Evolutionary conservation across 495 filamentous ascomycete species (phyloP).

Genomic region (Cercophora samala): DNA sequence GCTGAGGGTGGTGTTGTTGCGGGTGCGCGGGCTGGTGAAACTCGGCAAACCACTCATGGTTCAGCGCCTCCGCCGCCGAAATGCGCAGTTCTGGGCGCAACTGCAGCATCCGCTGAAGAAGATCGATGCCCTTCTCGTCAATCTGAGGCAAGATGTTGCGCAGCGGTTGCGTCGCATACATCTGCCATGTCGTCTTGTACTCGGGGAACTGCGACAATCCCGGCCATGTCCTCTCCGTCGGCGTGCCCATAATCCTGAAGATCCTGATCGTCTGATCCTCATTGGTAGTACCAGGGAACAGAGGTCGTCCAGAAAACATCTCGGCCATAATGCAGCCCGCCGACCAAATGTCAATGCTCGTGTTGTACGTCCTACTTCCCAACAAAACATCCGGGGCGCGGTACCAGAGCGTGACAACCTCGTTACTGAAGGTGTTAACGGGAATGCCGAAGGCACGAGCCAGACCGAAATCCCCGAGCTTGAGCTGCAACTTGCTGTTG

Average conservation of each 20-base stretch:
- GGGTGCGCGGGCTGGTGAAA: slow-evolving; percentile 39
- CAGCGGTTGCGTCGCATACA: slow-evolving; percentile 92
- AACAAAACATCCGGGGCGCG: slow-evolving; percentile 90
- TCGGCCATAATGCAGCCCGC: slow-evolving; percentile 98
- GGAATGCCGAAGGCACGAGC: slow-evolving; percentile 94
- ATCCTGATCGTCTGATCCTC: slow-evolving; percentile 94
- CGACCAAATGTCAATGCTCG: slow-evolving; percentile 97
- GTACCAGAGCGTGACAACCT: slow-evolving; percentile 97
- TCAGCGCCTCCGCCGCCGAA: slow-evolving; percentile 75
- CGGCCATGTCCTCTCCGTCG: slow-evolving; percentile 88
- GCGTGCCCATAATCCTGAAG: slow-evolving; percentile 96
- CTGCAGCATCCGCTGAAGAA: slow-evolving; percentile 87
- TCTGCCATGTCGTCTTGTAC: slow-evolving; percentile 89
- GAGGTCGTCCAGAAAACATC: slow-evolving; percentile 89
- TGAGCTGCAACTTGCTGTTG: slow-evolving; percentile 85
- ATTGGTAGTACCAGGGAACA: slow-evolving; percentile 94
- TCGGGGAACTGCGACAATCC: slow-evolving; percentile 86
- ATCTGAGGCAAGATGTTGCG: slow-evolving; percentile 83
- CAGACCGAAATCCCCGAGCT: slow-evolving; percentile 92
- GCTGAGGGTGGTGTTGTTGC: slow-evolving; percentile 34
- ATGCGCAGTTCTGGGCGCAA: slow-evolving; percentile 88
- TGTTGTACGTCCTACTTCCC: slow-evolving; percentile 89
- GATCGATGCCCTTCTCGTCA: slow-evolving; percentile 77
- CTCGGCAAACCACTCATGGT: slow-evolving; percentile 82
- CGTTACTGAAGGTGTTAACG: slow-evolving; percentile 97